phyloP scores from a whole-genome alignment of 2,329 filamentous ascomycete genomes.

The Xylariaceae sp. region DNA sequence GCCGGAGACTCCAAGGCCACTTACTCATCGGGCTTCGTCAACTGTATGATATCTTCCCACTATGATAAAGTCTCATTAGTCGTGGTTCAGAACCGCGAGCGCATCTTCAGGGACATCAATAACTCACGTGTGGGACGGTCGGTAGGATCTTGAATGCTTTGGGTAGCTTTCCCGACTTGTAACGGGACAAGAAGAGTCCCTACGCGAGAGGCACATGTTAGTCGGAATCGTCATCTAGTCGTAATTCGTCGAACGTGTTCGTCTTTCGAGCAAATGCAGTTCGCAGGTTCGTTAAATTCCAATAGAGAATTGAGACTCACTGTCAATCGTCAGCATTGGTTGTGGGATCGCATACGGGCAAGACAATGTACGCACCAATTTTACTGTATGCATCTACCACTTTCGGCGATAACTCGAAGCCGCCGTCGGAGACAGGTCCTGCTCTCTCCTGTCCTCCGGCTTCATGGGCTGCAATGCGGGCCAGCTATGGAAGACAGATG shows the following conservation, averaged over 20 bases:
- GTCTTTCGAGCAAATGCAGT: background rate
- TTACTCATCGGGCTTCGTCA: constrained; percentile 67
- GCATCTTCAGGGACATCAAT: background rate
- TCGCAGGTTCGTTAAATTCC: background rate
- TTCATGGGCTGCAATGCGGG: constrained; percentile 91
- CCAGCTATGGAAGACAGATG: constrained; percentile 40
- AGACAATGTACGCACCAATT: constrained; percentile 38
- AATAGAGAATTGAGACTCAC: constrained; percentile 8
- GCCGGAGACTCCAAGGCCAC: background rate
- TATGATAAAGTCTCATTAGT: constrained; percentile 4
- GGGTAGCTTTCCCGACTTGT: constrained; percentile 92
- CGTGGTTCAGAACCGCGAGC: background rate
- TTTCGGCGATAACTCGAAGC: constrained; percentile 81
- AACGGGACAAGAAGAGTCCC: constrained; percentile 71
- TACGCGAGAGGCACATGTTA: constrained; percentile 11
- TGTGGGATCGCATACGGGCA: background rate
- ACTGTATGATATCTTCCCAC: constrained; percentile 81
- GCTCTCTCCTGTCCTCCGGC: constrained; percentile 48
- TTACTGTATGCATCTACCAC: constrained; percentile 93
- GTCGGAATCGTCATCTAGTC: background rate
- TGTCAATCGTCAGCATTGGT: constrained; percentile 6
- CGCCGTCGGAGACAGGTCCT: constrained; percentile 61
- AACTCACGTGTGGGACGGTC: constrained; percentile 62
- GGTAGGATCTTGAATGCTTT: constrained; percentile 98
- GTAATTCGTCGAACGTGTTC: constrained; percentile 1